These are phyloP conservation scores for Sphagnum magellanicum DNA, from an alignment of 228 moss, liverwort and hornwort species.

Conservation along the genomic window DNA sequence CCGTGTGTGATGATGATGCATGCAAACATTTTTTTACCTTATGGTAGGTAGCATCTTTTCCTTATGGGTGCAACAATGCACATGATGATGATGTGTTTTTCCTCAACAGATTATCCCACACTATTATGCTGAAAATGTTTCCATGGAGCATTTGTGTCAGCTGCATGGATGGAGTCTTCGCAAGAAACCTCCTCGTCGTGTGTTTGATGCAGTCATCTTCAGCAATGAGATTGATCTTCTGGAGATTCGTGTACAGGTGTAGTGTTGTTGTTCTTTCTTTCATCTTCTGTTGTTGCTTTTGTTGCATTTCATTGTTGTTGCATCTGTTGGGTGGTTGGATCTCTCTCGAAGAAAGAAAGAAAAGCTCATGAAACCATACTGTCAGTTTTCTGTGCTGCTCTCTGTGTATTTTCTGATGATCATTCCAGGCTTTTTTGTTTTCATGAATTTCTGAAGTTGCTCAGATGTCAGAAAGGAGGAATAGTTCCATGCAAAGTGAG, in stretches of 20 bases:
- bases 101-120: slow-evolving; percentile 8
- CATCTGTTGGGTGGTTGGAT: not conserved
- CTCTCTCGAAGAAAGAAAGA: too few relatives aligned
- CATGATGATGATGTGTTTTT: too few relatives aligned
- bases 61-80: too few relatives aligned
- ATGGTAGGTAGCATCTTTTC: too few relatives aligned
- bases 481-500: too few relatives aligned
- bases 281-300: not conserved
- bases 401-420: not conserved
- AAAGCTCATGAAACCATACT: too few relatives aligned
- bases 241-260: slow-evolving; percentile 50
- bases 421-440: not conserved
- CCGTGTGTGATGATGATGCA: too few relatives aligned
- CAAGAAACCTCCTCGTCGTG: slow-evolving; percentile 39
- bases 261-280: not conserved
- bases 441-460: not conserved
- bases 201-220: slow-evolving; percentile 67
- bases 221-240: slow-evolving; percentile 75
- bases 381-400: too few relatives aligned
- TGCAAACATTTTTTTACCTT: too few relatives aligned
- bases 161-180: slow-evolving; percentile 46
- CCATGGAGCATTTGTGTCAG: slow-evolving; percentile 11
- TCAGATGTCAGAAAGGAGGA: too few relatives aligned
- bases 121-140: slow-evolving; percentile 22
- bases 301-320: not conserved